Evolutionary conservation across 108 stramenopile genomes (phyloP).

Genomic region (Schizochytrium sp.): DNA sequence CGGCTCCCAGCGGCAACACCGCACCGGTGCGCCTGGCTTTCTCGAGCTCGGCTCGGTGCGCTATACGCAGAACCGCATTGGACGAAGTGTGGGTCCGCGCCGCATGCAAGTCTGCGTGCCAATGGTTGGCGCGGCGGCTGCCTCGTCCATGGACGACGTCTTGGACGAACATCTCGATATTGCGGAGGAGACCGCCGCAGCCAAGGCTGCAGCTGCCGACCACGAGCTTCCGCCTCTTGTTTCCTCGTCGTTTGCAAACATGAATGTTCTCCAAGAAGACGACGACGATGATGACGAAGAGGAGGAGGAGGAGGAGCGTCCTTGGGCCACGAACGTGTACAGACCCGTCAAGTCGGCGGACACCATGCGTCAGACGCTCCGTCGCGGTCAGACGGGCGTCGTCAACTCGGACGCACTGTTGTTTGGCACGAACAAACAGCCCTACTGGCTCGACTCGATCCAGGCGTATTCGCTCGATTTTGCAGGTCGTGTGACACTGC

Average conservation of each 20-base stretch:
- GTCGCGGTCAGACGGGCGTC: background rate
- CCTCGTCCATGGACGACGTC: background rate
- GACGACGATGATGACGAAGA: background rate
- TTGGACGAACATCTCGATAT: background rate
- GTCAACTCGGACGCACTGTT: background rate
- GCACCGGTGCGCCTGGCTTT: background rate
- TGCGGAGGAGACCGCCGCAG: background rate
- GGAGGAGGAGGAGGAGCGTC: background rate
- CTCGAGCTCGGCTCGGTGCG: background rate
- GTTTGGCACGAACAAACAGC: constrained; percentile 3
- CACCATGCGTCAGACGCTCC: background rate
- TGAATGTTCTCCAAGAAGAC: background rate
- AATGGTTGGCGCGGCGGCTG: background rate
- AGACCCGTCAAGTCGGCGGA: background rate
- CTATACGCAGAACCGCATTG: background rate
- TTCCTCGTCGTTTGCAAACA: background rate
- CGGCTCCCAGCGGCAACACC: background rate
- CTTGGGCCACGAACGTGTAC: background rate
- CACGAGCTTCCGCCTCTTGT: too few relatives aligned
- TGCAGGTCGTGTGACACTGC: background rate
- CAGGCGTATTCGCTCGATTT: constrained; percentile 12
- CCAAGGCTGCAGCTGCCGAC: background rate
- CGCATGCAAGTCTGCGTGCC: constrained; percentile 8
- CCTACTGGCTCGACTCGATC: constrained; percentile 45
- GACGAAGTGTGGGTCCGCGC: background rate